These are phyloP conservation scores for Xeromyces bisporus DNA, from an alignment of 495 filamentous ascomycete species.

Conservation along the genomic window DNA sequence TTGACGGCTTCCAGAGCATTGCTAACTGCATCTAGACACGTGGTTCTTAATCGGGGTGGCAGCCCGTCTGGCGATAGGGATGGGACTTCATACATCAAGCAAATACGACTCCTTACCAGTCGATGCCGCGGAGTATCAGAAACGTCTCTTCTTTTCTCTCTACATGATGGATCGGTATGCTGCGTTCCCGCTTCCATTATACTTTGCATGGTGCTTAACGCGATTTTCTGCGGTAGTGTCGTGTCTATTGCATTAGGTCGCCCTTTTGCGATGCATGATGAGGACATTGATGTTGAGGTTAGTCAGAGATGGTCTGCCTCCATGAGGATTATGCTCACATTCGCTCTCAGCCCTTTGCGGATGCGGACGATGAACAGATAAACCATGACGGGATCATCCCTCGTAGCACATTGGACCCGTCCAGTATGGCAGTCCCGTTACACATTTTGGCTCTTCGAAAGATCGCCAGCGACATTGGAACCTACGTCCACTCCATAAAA, in stretches of 20 bases:
- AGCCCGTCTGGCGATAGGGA: slow-evolving; percentile 18
- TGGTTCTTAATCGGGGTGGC: slow-evolving; percentile 19
- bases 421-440: slow-evolving; percentile 21
- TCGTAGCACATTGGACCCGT: slow-evolving; percentile 9
- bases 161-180: slow-evolving; percentile 31
- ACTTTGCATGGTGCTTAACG: not conserved
- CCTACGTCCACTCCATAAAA: slow-evolving; percentile 10
- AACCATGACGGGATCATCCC: slow-evolving; percentile 9
- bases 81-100: slow-evolving; percentile 16
- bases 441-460: slow-evolving; percentile 20
- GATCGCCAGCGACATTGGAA: slow-evolving; percentile 21
- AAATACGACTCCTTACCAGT: slow-evolving; percentile 9
- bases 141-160: slow-evolving; percentile 23
- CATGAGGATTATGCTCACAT: not conserved
- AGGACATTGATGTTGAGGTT: slow-evolving; percentile 22
- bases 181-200: not conserved
- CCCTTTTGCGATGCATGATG: slow-evolving; percentile 23
- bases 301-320: not conserved
- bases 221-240: slow-evolving; percentile 8
- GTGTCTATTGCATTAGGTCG: slow-evolving; percentile 23
- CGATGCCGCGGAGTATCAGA: slow-evolving; percentile 16
- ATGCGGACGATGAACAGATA: slow-evolving; percentile 19
- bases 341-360: slow-evolving; percentile 13
- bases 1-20: not conserved
- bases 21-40: slow-evolving; percentile 9